Conservation (phyloP, 176 grass and related monocot genomes). For the Tillandsia fasciculata region DNA sequence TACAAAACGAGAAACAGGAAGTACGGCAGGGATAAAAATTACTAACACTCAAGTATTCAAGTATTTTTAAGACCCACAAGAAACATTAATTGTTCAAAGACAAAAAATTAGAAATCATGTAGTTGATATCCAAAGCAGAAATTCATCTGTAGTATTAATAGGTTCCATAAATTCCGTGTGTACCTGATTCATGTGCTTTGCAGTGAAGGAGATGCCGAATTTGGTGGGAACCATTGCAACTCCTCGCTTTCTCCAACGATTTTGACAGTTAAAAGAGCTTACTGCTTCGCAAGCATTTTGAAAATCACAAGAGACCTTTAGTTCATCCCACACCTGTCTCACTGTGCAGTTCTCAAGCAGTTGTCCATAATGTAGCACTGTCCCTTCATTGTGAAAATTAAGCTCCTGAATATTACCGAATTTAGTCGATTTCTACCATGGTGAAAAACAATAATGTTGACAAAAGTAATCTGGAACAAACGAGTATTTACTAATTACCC, state of each 20-base stretch:
- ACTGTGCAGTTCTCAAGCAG: conserved; percentile 59
- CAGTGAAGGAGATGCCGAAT: conserved; percentile 91
- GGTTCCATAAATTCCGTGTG: background rate
- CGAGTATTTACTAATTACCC: conserved; percentile 48
- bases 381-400: conserved; percentile 81
- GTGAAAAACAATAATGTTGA: background rate
- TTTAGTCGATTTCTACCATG: conserved; percentile 3
- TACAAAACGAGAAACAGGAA: no score
- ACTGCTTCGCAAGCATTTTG: conserved; percentile 35
- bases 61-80: background rate
- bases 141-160: conserved; percentile 6
- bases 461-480: conserved; percentile 16
- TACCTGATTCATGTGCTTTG: conserved; percentile 88
- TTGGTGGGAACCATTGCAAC: conserved; percentile 88
- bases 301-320: conserved; percentile 83
- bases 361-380: conserved; percentile 69
- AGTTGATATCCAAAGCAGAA: background rate
- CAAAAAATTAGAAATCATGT: no score
- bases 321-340: conserved; percentile 66
- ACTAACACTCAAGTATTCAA: background rate
- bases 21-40: background rate
- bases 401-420: conserved; percentile 45
- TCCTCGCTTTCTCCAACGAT: conserved; percentile 86
- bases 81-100: background rate
- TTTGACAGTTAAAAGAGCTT: conserved; percentile 46